phyloP scores from a whole-genome alignment of 768 basidiomycete genomes.

The Paxillus rubicundulus region DNA sequence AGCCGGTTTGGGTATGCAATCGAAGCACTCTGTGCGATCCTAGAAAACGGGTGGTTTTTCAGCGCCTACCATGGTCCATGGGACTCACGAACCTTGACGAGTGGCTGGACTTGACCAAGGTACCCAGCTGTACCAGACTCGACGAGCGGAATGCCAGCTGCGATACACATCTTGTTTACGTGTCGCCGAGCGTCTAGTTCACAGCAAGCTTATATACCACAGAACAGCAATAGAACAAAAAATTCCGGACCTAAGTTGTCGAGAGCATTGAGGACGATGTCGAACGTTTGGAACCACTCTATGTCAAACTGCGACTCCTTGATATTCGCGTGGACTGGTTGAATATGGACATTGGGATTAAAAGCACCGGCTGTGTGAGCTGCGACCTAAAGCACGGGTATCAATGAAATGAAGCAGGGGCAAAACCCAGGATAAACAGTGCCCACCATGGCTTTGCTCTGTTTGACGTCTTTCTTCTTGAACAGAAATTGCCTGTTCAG shows the following conservation, averaged over 20 bases:
- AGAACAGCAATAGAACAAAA: background rate
- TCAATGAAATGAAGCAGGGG: background rate
- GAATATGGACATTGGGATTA: conserved; percentile 85
- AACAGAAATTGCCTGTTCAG: conserved; percentile 97
- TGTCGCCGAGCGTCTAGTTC: conserved; percentile 86
- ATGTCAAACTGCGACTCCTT: conserved; percentile 90
- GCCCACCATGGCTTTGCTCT: conserved; percentile 87
- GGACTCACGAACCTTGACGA: conserved; percentile 63
- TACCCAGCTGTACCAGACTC: conserved; percentile 98
- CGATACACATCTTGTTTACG: conserved; percentile 98
- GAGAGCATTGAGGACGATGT: conserved; percentile 91
- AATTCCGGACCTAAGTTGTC: conserved; percentile 84
- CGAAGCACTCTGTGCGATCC: conserved; percentile 93
- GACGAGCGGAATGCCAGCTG: conserved; percentile 83
- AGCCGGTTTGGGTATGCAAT: conserved; percentile 89
- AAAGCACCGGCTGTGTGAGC: conserved; percentile 79
- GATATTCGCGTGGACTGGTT: conserved; percentile 91
- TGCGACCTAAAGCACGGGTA: conserved; percentile 53
- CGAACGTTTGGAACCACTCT: conserved; percentile 86
- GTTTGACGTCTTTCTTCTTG: conserved; percentile 94
- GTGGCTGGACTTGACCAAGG: conserved; percentile 93
- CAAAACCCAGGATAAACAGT: background rate
- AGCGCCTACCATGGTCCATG: background rate
- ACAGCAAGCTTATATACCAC: background rate
- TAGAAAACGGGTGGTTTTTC: conserved; percentile 27